Evolutionary conservation across 2,329 filamentous ascomycete genomes (phyloP).

Genomic region (Neopestalotiopsis sp.): DNA sequence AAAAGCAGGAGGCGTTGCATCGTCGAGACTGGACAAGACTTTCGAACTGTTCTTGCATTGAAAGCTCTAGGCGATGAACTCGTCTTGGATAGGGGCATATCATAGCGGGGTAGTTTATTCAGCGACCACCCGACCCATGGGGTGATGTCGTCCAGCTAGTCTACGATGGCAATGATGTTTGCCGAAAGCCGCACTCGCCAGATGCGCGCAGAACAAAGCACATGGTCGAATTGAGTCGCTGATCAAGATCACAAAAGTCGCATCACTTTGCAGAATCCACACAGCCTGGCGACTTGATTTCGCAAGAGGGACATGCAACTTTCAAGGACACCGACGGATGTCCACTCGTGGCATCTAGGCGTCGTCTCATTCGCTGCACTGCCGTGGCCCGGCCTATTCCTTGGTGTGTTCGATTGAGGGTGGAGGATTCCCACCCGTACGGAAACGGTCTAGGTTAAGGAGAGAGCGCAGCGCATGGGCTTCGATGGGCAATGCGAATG

Average conservation of each 20-base stretch:
- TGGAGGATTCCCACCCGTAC: neutral
- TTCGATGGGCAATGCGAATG: neutral
- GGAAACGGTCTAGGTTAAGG: constrained; percentile 6
- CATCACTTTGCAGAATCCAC: neutral
- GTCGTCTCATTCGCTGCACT: constrained; percentile 44
- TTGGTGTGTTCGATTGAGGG: neutral
- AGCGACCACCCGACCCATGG: neutral
- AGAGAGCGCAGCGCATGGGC: neutral
- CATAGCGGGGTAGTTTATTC: constrained; percentile 17
- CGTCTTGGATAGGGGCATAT: constrained; percentile 15
- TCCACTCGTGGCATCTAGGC: constrained; percentile 44
- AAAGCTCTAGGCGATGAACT: constrained; percentile 15
- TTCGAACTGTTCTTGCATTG: constrained; percentile 7
- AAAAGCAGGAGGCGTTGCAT: neutral
- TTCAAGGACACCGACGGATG: constrained; percentile 15
- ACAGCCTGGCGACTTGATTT: neutral
- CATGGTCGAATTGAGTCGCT: constrained; percentile 12
- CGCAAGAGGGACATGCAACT: neutral
- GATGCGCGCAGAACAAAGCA: neutral
- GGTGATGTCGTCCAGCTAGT: neutral
- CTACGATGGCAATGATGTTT: constrained; percentile 4
- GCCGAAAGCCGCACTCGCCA: neutral
- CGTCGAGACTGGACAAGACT: neutral
- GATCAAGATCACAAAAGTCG: neutral
- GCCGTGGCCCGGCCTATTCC: constrained; percentile 5